These are phyloP conservation scores for Tetraselmis chui DNA, from an alignment of 139 green algal genomes.

Conservation along the genomic window DNA sequence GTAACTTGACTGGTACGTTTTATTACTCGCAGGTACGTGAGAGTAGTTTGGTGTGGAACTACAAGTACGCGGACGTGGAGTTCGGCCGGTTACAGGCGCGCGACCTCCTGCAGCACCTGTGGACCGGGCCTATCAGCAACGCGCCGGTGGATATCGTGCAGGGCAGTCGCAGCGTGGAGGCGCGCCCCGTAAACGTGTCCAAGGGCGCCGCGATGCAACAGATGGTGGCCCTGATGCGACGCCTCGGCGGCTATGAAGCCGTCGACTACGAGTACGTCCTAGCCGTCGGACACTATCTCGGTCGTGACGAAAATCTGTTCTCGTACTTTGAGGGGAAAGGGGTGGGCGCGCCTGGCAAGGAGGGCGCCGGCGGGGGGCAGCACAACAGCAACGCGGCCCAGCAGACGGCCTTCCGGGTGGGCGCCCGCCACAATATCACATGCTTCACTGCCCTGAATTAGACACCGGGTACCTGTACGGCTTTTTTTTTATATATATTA, in stretches of 20 bases:
- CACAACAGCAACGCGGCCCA: not conserved
- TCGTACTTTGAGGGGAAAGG: constrained; percentile 71
- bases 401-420: not conserved
- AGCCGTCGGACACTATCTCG: constrained; percentile 82
- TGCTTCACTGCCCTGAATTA: too few species aligned
- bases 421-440: too few species aligned
- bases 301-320: constrained; percentile 92
- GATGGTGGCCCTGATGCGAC: constrained; percentile 48
- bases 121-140: constrained; percentile 95
- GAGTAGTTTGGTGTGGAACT: constrained; percentile 97
- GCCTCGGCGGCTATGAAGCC: constrained; percentile 2
- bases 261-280: constrained; percentile 41
- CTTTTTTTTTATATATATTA: too few species aligned
- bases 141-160: constrained; percentile 93
- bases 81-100: constrained; percentile 72
- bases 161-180: constrained; percentile 50
- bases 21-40: constrained; percentile 86
- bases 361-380: not conserved
- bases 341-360: not conserved
- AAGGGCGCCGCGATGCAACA: constrained; percentile 90
- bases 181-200: constrained; percentile 89
- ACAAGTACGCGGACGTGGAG: constrained; percentile 81
- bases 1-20: too few species aligned
- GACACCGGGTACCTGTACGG: too few species aligned
- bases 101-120: constrained; percentile 92